These are phyloP conservation scores for Mycocentrospora acerina DNA, from an alignment of 2,329 filamentous ascomycete genomes.

Conservation along the genomic window DNA sequence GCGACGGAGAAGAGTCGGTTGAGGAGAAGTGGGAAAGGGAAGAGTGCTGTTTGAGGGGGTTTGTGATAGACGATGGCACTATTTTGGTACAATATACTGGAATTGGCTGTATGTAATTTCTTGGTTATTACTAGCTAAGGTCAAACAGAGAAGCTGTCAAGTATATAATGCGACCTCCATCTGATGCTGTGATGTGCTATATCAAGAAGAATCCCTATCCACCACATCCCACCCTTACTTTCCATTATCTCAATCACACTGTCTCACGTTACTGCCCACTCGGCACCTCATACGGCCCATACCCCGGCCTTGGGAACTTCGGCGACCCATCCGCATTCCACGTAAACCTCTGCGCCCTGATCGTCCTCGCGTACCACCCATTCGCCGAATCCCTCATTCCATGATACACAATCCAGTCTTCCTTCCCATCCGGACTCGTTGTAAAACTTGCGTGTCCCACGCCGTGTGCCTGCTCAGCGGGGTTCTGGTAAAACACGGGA, in stretches of 20 bases:
- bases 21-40: conserved; percentile 20
- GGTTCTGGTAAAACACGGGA: conserved; percentile 53
- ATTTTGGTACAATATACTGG: no score
- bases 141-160: no score
- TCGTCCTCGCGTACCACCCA: conserved; percentile 52
- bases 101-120: no score
- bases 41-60: conserved; percentile 30
- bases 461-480: conserved; percentile 47
- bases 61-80: no score
- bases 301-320: conserved; percentile 51
- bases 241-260: no score
- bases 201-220: no score
- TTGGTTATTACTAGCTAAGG: no score
- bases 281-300: conserved; percentile 48
- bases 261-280: conserved; percentile 23
- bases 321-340: conserved; percentile 53
- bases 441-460: conserved; percentile 56
- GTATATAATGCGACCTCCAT: no score
- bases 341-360: conserved; percentile 51
- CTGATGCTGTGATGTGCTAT: no score
- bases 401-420: conserved; percentile 58
- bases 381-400: conserved; percentile 52
- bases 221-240: no score
- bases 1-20: conserved; percentile 43
- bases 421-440: conserved; percentile 49